Conservation (phyloP, 2,329 filamentous ascomycete species). For the Elsinoe perseae region DNA sequence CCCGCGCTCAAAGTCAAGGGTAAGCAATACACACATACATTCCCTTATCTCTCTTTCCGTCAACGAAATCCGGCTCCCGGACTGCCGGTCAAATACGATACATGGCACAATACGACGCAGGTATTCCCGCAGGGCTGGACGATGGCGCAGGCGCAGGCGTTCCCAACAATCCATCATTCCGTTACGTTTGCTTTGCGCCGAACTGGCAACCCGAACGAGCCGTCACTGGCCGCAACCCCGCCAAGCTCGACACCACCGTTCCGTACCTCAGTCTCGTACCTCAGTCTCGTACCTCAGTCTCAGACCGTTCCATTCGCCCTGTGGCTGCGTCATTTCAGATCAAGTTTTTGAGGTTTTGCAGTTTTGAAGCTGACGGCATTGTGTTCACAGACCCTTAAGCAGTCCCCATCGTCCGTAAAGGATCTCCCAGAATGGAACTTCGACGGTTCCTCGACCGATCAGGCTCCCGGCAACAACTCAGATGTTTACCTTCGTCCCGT, state of each 20-base stretch:
- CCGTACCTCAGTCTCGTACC: not conserved
- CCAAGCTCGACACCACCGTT: constrained; percentile 13
- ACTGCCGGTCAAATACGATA: constrained; percentile 11
- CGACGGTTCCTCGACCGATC: constrained; percentile 82
- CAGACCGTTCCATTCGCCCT: not conserved
- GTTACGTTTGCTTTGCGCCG: constrained; percentile 14
- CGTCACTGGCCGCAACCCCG: constrained; percentile 7
- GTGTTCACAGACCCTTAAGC: constrained; percentile 51
- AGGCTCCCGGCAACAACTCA: constrained; percentile 91
- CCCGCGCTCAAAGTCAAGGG: constrained; percentile 90
- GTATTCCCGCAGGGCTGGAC: constrained; percentile 5
- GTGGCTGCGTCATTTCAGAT: constrained; percentile 6
- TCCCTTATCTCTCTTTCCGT: constrained; percentile 8
- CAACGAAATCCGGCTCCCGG: constrained; percentile 7
- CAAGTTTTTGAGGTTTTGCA: no score
- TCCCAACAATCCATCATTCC: constrained; percentile 10
- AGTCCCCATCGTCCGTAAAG: constrained; percentile 49
- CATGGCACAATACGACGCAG: not conserved
- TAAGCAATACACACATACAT: constrained; percentile 50
- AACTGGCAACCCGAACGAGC: constrained; percentile 5
- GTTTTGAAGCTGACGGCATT: constrained; percentile 5
- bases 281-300: not conserved
- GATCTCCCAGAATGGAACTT: constrained; percentile 75
- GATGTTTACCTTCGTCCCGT: constrained; percentile 93
- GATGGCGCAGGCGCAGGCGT: constrained; percentile 7